Percentiles rank a stretch among this genome's conserved stretches.
Evolutionary conservation across 2,329 filamentous ascomycete species (phyloP).

Genomic region (Piedraia hortae): DNA sequence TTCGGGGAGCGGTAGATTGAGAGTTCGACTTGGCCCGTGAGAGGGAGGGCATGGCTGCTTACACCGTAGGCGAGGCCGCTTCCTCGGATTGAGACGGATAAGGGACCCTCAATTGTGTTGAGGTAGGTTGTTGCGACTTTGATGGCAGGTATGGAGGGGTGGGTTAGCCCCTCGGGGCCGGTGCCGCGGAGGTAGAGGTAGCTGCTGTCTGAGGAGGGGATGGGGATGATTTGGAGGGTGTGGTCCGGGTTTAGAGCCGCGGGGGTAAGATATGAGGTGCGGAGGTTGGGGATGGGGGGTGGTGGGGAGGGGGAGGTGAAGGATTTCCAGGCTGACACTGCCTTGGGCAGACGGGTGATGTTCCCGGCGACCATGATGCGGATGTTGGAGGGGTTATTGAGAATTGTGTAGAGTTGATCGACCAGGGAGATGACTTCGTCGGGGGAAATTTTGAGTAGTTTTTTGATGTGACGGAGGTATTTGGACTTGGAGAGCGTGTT

Average conservation of each 20-base stretch:
- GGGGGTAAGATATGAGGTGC: conserved; percentile 41
- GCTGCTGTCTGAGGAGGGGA: conserved; percentile 78
- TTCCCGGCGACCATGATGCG: conserved; percentile 65
- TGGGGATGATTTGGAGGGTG: conserved; percentile 55
- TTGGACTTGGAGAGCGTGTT: conserved; percentile 64
- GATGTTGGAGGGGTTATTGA: conserved; percentile 67
- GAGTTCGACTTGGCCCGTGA: conserved; percentile 58
- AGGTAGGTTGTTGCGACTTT: conserved; percentile 78
- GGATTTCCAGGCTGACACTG: conserved; percentile 52
- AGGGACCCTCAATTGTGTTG: conserved; percentile 73
- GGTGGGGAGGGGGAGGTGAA: conserved; percentile 27
- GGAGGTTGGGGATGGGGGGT: conserved; percentile 42
- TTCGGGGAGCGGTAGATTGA: conserved; percentile 77
- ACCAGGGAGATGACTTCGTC: conserved; percentile 50
- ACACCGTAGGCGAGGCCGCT: conserved; percentile 82
- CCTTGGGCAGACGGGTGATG: conserved; percentile 42
- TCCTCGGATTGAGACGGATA: conserved; percentile 81
- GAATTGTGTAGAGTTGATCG: conserved; percentile 41
- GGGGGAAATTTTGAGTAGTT: conserved; percentile 50
- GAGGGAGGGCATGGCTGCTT: conserved; percentile 47
- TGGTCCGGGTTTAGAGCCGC: conserved; percentile 50
- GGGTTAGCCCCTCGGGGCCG: conserved; percentile 46
- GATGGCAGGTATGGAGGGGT: conserved; percentile 55
- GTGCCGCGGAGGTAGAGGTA: conserved; percentile 51
- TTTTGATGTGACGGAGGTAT: conserved; percentile 65